A percentile compares a stretch with the other conserved stretches of the same genome.
These are phyloP conservation scores for Grosmannia huntii DNA, from an alignment of 2,329 filamentous ascomycete genomes.

Conservation along the genomic window DNA sequence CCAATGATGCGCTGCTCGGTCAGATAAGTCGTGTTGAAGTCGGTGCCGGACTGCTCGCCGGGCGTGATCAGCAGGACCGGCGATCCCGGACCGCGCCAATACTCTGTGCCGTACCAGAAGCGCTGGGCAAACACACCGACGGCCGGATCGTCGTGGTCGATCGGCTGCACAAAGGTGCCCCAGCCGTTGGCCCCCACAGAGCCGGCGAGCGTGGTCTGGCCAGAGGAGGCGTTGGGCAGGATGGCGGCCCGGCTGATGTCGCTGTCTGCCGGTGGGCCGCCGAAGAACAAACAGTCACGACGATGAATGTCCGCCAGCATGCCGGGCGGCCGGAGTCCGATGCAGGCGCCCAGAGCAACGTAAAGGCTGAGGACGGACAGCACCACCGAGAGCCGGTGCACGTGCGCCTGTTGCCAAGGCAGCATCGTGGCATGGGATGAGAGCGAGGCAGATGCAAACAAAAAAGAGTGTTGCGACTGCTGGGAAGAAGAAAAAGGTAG, in stretches of 20 bases:
- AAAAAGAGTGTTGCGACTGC: too few species aligned
- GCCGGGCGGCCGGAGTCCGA: neutral
- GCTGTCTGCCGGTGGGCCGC: neutral
- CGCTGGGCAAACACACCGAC: conserved; percentile 28
- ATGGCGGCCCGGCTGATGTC: too few species aligned
- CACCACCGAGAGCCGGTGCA: neutral
- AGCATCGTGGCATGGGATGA: neutral
- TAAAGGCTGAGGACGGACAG: neutral
- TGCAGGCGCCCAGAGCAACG: neutral
- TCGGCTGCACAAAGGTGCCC: conserved; percentile 25
- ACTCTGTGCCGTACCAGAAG: conserved; percentile 26
- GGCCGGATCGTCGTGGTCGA: conserved; percentile 25
- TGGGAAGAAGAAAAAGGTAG: too few species aligned
- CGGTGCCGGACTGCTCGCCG: conserved; percentile 19
- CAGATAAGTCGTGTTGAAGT: conserved; percentile 8
- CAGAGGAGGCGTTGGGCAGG: too few species aligned
- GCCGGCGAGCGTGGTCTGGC: neutral
- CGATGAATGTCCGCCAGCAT: neutral
- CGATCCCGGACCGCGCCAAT: conserved; percentile 25
- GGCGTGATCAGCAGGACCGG: conserved; percentile 27
- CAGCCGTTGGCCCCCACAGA: conserved; percentile 1
- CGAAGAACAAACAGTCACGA: neutral
- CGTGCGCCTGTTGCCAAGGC: neutral
- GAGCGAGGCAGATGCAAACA: neutral
- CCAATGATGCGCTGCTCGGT: conserved; percentile 41